Evolutionary conservation across 2,329 filamentous ascomycete genomes (phyloP).

Genomic region (Aspergillus udagawae): DNA sequence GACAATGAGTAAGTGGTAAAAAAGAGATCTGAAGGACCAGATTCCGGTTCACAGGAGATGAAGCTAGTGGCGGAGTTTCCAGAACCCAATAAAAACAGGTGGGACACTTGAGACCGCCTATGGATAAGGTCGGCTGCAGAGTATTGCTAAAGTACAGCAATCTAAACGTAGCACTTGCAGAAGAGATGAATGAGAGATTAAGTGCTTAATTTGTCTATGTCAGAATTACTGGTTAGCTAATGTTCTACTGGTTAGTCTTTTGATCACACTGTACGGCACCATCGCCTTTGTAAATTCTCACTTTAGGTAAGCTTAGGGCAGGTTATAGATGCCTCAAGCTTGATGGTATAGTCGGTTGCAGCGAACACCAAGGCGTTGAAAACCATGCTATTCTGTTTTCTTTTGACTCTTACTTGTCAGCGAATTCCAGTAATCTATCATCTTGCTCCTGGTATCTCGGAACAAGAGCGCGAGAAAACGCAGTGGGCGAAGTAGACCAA

Average conservation of each 20-base stretch:
- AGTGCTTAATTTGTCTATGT: background rate
- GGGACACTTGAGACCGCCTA: background rate
- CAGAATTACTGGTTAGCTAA: background rate
- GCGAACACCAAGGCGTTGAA: background rate
- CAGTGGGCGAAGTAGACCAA: background rate
- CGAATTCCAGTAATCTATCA: background rate
- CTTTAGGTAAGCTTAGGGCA: background rate
- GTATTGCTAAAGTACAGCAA: background rate
- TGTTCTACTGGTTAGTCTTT: background rate
- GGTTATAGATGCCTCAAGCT: background rate
- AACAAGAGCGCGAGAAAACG: background rate
- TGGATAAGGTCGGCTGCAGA: background rate
- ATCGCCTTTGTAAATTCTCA: background rate
- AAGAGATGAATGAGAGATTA: background rate
- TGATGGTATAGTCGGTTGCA: background rate
- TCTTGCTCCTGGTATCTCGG: background rate
- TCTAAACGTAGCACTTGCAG: background rate
- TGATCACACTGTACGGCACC: background rate
- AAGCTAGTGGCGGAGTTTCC: conserved; percentile 20
- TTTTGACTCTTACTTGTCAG: background rate
- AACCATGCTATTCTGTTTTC: background rate
- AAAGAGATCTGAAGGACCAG: conserved; percentile 19
- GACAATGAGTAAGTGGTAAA: conserved; percentile 11
- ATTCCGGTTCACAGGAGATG: conserved; percentile 16
- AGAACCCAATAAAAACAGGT: conserved; percentile 17